phyloP scores from a whole-genome alignment of 1,284 basidiomycete genomes.

The Pseudozyma sp. region DNA sequence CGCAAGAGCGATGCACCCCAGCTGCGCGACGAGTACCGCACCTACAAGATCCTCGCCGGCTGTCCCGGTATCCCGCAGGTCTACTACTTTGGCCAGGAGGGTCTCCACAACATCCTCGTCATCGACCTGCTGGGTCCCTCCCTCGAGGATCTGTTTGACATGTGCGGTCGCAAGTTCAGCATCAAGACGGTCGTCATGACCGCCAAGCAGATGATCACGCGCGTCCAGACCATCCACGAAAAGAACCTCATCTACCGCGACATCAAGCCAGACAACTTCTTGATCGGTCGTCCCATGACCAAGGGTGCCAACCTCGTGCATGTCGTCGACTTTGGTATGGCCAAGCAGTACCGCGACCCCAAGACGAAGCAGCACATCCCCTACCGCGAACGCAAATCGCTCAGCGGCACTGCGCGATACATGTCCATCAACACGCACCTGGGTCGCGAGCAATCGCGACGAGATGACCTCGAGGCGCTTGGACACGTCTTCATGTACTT shows the following conservation, averaged over 20 bases:
- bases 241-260: constrained; percentile 97
- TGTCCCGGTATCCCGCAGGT: constrained; percentile 96
- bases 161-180: constrained; percentile 92
- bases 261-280: constrained; percentile 97
- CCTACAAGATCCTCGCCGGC: constrained; percentile 92
- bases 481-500: constrained; percentile 99
- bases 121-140: constrained; percentile 94
- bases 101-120: constrained; percentile 95
- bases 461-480: constrained; percentile 92
- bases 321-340: constrained; percentile 94
- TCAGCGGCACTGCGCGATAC: constrained; percentile 90
- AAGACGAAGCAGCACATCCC: constrained; percentile 98
- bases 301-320: constrained; percentile 87
- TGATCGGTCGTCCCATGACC: constrained; percentile 88
- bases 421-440: constrained; percentile 98
- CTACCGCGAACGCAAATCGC: constrained; percentile 91
- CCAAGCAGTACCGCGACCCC: constrained; percentile 95
- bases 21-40: constrained; percentile 93
- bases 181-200: constrained; percentile 97
- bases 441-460: constrained; percentile 90
- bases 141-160: constrained; percentile 93
- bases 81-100: constrained; percentile 97
- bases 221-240: constrained; percentile 94
- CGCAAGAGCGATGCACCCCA: constrained; percentile 96
- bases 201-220: constrained; percentile 84